phyloP scores from a whole-genome alignment of 2,329 filamentous ascomycete species.

The Xylaria sp. region DNA sequence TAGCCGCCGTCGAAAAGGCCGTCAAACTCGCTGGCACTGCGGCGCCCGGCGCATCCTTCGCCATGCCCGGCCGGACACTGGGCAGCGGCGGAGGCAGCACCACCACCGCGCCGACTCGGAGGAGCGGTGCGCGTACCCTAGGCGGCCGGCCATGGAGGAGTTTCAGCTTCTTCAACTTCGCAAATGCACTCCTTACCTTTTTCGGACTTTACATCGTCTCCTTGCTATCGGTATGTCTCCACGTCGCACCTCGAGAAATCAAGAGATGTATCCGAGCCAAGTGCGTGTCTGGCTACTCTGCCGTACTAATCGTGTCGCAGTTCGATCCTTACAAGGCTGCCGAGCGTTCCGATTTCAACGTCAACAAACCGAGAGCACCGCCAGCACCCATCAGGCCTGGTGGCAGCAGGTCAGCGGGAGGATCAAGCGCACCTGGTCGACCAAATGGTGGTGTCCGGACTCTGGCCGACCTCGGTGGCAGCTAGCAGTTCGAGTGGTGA shows the following conservation, averaged over 20 bases:
- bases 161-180: constrained; percentile 56
- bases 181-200: constrained; percentile 65
- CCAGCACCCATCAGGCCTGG: constrained; percentile 38
- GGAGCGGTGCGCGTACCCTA: constrained; percentile 39
- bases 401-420: constrained; percentile 48
- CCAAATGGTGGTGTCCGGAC: constrained; percentile 55
- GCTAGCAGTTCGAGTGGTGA: constrained; percentile 28
- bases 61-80: constrained; percentile 67
- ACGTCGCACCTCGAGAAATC: background rate
- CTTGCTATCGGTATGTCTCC: constrained; percentile 66
- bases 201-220: constrained; percentile 71
- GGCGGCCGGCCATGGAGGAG: constrained; percentile 42
- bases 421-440: constrained; percentile 41
- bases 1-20: constrained; percentile 76
- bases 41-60: constrained; percentile 62
- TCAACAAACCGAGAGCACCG: constrained; percentile 55
- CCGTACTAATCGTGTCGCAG: constrained; percentile 48
- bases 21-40: constrained; percentile 62
- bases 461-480: constrained; percentile 62
- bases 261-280: background rate
- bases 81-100: constrained; percentile 53
- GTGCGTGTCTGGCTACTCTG: background rate
- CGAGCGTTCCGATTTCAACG: constrained; percentile 69
- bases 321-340: constrained; percentile 72
- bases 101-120: constrained; percentile 32